Percentiles rank a stretch among this genome's conserved stretches.
phyloP scores from a whole-genome alignment of 257 asterid species.

The Plantago major region DNA sequence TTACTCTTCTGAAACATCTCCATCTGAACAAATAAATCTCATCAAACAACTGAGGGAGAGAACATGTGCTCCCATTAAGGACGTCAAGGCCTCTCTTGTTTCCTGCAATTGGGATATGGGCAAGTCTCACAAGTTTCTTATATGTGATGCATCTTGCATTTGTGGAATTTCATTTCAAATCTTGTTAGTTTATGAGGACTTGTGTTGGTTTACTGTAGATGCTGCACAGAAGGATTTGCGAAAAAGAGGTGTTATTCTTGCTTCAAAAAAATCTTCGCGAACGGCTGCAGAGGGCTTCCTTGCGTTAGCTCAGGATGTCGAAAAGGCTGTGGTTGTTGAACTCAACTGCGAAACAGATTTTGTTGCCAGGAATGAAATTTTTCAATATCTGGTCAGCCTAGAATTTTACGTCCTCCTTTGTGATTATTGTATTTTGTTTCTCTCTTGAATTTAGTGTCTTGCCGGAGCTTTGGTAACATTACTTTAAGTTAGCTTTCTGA shows the following conservation, averaged over 20 bases:
- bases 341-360: conserved; percentile 96
- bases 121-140: conserved; percentile 24
- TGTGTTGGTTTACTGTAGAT: conserved; percentile 45
- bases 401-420: conserved; percentile 14
- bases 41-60: conserved; percentile 84
- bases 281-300: conserved; percentile 90
- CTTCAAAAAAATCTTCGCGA: conserved; percentile 84
- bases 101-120: conserved; percentile 90
- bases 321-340: conserved; percentile 69
- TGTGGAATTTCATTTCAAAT: conserved; percentile 8
- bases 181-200: conserved; percentile 12
- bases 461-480: too few relatives aligned
- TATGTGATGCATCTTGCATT: background rate
- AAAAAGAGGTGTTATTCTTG: conserved; percentile 92
- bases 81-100: conserved; percentile 84
- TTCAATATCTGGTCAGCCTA: conserved; percentile 76
- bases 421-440: conserved; percentile 17
- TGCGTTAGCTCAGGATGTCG: conserved; percentile 74
- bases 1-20: conserved; percentile 54
- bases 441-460: too few relatives aligned
- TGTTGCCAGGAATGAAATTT: conserved; percentile 95
- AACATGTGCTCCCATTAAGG: conserved; percentile 98
- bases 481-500: too few relatives aligned
- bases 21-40: conserved; percentile 64
- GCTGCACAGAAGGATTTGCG: conserved; percentile 92